Conservation (phyloP, 768 basidiomycete genomes). For the Butyriboletus loyo region DNA sequence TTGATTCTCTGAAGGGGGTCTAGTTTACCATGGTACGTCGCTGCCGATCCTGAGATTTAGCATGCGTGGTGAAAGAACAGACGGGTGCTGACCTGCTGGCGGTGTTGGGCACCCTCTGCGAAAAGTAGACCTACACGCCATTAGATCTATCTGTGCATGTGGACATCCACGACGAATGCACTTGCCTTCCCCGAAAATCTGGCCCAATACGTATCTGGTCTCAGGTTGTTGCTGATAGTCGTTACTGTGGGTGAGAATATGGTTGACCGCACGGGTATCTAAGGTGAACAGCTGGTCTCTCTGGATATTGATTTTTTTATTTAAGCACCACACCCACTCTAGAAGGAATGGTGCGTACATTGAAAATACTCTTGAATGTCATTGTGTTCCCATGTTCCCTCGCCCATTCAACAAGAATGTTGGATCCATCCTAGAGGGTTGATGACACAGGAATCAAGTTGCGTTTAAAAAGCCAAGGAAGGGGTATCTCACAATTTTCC, state of each 20-base stretch:
- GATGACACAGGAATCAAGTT: too few species aligned
- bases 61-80: too few species aligned
- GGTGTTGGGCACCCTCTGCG: conserved; percentile 41
- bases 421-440: too few species aligned
- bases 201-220: conserved; percentile 35
- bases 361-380: conserved; percentile 42
- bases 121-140: too few species aligned
- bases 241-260: conserved; percentile 56
- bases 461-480: conserved; percentile 17
- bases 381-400: conserved; percentile 47
- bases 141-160: too few species aligned
- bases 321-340: too few species aligned
- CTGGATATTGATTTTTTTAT: too few species aligned
- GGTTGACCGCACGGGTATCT: conserved; percentile 61
- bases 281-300: conserved; percentile 47
- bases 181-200: conserved; percentile 43
- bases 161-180: too few species aligned
- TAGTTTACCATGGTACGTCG: conserved; percentile 36
- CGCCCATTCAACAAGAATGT: conserved; percentile 42
- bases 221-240: conserved; percentile 55
- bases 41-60: too few species aligned
- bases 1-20: too few species aligned
- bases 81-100: conserved; percentile 36
- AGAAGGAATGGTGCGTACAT: conserved; percentile 31
- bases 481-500: conserved; percentile 35